Evolutionary conservation across 805 yeast species (phyloP), one percentile per base, ranked within the genome.

Genomic region (Yarrowia keelungensis): DNA sequence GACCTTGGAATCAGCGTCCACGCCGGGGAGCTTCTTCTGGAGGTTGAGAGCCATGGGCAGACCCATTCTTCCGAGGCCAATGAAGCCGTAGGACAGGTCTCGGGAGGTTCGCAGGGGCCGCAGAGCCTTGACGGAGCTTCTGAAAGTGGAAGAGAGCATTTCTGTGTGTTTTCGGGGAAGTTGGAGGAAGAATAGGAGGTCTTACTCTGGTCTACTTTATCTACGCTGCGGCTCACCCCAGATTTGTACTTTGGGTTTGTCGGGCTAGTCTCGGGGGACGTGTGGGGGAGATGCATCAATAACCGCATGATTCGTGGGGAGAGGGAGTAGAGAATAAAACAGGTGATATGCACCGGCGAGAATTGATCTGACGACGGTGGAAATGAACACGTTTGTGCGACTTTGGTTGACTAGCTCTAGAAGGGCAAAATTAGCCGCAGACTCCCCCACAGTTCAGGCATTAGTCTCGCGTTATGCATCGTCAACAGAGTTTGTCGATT

Each of bases 61-160:
- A 66, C 87, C 86, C 87, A 84, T 84, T 69, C 82, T 83, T 39
- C 87, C 87, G 39, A 85, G 77, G n/a, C 87, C 87, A 50, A 84
- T 81, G 76, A 84, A 84, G 38, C 87, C 87, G 72, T 81, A 84
- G 47, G 72, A 69, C 26, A 67, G 69, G 43, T 67, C 38, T 11
- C 68, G 68, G 5, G 61, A 9, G 36, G 36, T 15, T 26, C 50
- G 42, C 32, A 53, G 47, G 12, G 53, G 49, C 16, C 61, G 59
- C 50, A 65, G 32, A 43, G 62, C 56, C 65, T 59, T 59, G 51
- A n/a, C 51, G 14, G 65, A 43, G 51, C 47, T 39, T 59, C 65
- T n/a, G 51, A 59, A 41, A 10, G 65, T 35, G 16, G 65, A 59
- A 0, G 65, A 59, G 42, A 59, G 65, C 65, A 59, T 59, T 16